Base-by-base conservation (phyloP, 2,329 filamentous ascomycete species). In the Eurotiales sp. region DNA sequence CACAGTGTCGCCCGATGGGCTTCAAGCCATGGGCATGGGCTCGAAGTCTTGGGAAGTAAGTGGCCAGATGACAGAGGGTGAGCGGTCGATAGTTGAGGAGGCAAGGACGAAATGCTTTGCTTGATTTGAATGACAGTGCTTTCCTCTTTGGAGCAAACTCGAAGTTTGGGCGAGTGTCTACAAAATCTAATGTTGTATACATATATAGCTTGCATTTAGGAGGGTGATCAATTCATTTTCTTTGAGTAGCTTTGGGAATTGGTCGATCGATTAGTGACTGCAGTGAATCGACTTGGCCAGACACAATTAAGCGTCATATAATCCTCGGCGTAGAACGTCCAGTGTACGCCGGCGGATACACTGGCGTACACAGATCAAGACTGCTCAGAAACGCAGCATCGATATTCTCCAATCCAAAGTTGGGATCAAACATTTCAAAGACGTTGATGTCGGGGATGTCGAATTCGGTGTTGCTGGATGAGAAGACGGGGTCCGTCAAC, bases 31-130 rank as follows among this genome's bases (percentile, higher is more conserved):
- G 72, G 82, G 82, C 0, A 59, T 84, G 55, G 72, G 72, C 12
- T 63, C 66, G 42, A 69, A 67, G 47, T 78, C 70, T 58, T 80
- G 83, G 70, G 70, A 73, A 42, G 67, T 72, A 25, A 75, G 67
- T 2, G 61, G 64, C 2, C 72, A 68, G 1, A 69, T 83, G 67
- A 75, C 65, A 2, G 60, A 70, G 27, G 78, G 78, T 2, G 76
- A 84, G 64, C 74, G 71, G 54, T 68, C 72, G 49, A 74, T 77
- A 2, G 63, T 84, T 58, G 66, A 75, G 46, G 62, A 68, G 22
- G 79, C 78, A 41, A 85, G 83, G 58, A 73, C 76, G 61, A 69
- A 76, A n/a, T 67, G 80, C 15, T 83, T 83, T 60, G 62, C 17
- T 12, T 49, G n/a, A n/a, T n/a, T n/a, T n/a, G n/a, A n/a, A n/a